Evolutionary conservation across 805 yeast species (phyloP).

Genomic region (Candida piceae): DNA sequence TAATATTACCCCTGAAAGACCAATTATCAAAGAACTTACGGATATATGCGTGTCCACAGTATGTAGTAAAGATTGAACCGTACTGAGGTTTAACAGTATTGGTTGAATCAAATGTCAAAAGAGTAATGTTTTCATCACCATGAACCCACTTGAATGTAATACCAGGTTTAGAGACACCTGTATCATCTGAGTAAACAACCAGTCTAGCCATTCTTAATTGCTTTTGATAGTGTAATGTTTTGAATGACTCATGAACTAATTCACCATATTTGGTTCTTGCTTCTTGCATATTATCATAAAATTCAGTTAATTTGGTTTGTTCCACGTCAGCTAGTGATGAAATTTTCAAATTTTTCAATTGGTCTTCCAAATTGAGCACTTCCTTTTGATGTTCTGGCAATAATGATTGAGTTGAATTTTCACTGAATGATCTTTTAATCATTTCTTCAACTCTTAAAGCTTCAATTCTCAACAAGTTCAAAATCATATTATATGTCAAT

Average conservation of each 20-base stretch:
- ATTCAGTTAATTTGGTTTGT: slow-evolving; percentile 37
- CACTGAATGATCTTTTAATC: slow-evolving; percentile 94
- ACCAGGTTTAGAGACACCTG: slow-evolving; percentile 43
- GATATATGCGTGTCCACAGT: slow-evolving; percentile 29
- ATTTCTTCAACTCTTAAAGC: slow-evolving; percentile 96
- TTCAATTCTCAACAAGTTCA: slow-evolving; percentile 86
- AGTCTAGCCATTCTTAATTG: slow-evolving; percentile 51
- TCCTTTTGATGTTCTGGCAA: slow-evolving; percentile 79
- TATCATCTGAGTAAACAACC: slow-evolving; percentile 49
- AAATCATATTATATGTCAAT: slow-evolving; percentile 91
- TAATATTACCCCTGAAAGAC: slow-evolving; percentile 12
- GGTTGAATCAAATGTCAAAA: slow-evolving; percentile 13
- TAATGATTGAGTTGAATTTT: slow-evolving; percentile 78
- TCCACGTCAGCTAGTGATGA: slow-evolving; percentile 36
- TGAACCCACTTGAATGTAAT: slow-evolving; percentile 44
- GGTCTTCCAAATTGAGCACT: slow-evolving; percentile 47
- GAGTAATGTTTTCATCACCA: slow-evolving; percentile 29
- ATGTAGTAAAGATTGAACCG: slow-evolving; percentile 17
- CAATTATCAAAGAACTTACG: slow-evolving; percentile 33
- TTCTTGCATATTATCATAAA: slow-evolving; percentile 40
- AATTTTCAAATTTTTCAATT: slow-evolving; percentile 35
- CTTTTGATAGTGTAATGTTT: slow-evolving; percentile 42
- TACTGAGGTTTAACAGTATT: slow-evolving; percentile 9
- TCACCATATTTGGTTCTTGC: slow-evolving; percentile 41
- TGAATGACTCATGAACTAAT: slow-evolving; percentile 44